A percentile compares a stretch with the other conserved stretches of the same genome.
These are phyloP conservation scores for Galerina marginata DNA, from an alignment of 768 basidiomycete species.

Conservation along the genomic window DNA sequence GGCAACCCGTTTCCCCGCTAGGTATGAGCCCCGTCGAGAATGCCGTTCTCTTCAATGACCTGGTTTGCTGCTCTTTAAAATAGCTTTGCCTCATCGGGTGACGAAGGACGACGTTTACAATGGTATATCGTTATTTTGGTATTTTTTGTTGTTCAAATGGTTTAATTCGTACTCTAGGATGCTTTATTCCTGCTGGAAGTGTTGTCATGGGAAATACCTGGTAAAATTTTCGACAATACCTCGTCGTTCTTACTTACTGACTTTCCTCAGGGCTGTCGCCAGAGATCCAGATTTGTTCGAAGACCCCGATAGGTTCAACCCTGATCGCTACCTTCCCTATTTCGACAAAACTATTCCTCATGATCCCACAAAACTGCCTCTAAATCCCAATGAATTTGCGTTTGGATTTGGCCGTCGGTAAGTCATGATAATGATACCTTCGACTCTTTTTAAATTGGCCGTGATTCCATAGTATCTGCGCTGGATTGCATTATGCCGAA, in stretches of 20 bases:
- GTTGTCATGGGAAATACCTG: slow-evolving; percentile 37
- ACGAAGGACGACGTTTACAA: slow-evolving; percentile 24
- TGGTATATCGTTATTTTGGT: slow-evolving; percentile 7
- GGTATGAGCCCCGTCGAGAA: slow-evolving; percentile 25
- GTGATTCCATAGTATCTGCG: slow-evolving; percentile 23
- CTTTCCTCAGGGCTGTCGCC: slow-evolving; percentile 26
- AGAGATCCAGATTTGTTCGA: slow-evolving; percentile 29
- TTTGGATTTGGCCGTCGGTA: slow-evolving; percentile 36
- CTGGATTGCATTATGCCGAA: slow-evolving; percentile 31
- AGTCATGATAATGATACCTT: background rate
- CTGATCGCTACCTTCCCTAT: slow-evolving; percentile 33
- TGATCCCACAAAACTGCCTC: slow-evolving; percentile 18
- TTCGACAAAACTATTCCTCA: slow-evolving; percentile 26
- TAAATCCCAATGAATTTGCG: slow-evolving; percentile 27
- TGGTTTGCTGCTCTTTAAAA: background rate
- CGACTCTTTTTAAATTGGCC: background rate
- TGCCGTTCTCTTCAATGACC: background rate
- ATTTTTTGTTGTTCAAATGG: slow-evolving; percentile 6
- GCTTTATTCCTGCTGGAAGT: slow-evolving; percentile 41
- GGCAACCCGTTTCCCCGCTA: slow-evolving; percentile 36
- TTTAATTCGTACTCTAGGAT: slow-evolving; percentile 23
- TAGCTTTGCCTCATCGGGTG: slow-evolving; percentile 23
- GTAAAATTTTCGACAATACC: slow-evolving; percentile 10
- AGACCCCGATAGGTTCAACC: slow-evolving; percentile 30
- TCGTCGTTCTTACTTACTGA: background rate